Percentiles rank a stretch among this genome's conserved stretches.
phyloP scores from a whole-genome alignment of 495 filamentous ascomycete genomes.

The Penicillium diatomitis region DNA sequence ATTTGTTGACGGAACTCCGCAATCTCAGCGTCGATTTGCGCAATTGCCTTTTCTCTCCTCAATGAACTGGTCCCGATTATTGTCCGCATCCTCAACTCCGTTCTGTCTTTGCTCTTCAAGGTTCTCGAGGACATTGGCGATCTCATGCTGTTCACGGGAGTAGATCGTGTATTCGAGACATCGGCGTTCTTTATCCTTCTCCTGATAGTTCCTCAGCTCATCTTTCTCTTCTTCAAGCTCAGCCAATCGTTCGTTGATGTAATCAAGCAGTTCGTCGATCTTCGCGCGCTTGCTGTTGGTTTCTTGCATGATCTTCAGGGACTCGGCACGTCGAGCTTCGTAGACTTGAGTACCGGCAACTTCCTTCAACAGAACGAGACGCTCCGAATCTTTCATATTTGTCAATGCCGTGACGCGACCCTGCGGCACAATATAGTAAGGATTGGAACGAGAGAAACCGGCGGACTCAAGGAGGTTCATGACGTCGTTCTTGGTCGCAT shows the following conservation, averaged over 20 bases:
- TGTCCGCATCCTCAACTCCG: conserved; percentile 74
- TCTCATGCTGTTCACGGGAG: conserved; percentile 74
- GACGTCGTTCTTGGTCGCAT: conserved; percentile 88
- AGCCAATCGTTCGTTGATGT: conserved; percentile 78
- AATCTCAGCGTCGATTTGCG: conserved; percentile 66
- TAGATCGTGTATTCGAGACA: conserved; percentile 94
- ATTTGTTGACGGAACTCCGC: conserved; percentile 70
- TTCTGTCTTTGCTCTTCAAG: conserved; percentile 74
- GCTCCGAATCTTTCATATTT: conserved; percentile 94
- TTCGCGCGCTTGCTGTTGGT: conserved; percentile 89
- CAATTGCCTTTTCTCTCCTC: conserved; percentile 75
- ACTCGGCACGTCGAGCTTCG: conserved; percentile 80
- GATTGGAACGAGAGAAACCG: conserved; percentile 93
- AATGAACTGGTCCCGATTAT: conserved; percentile 66
- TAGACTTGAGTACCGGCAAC: conserved; percentile 97
- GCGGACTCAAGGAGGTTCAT: conserved; percentile 93
- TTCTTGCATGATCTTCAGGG: conserved; percentile 92
- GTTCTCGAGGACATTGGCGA: conserved; percentile 65
- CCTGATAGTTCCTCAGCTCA: conserved; percentile 83
- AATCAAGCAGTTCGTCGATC: conserved; percentile 84
- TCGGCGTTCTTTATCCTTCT: conserved; percentile 86
- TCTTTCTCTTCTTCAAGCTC: conserved; percentile 97
- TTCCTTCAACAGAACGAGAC: conserved; percentile 85
- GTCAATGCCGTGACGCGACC: conserved; percentile 92
- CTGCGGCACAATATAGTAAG: conserved; percentile 98